Conservation (phyloP, 306 rosid species). For the Pyrus pyrifolia region DNA sequence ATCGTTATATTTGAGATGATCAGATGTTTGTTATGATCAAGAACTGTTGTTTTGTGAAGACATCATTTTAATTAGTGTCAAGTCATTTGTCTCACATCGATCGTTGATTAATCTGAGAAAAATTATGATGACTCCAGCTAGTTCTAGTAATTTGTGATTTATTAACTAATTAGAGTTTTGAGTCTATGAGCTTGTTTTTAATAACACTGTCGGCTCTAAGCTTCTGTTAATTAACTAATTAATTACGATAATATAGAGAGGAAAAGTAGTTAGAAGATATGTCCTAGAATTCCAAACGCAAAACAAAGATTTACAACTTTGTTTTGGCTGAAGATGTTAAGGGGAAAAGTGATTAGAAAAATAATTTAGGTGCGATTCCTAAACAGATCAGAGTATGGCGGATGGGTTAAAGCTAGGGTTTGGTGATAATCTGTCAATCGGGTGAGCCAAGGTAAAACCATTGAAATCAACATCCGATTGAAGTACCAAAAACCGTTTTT, state of each 20-base stretch:
- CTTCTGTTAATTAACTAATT: conserved; percentile 1
- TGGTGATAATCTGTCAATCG: neutral
- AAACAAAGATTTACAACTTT: neutral
- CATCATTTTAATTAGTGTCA: neutral
- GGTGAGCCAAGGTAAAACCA: neutral
- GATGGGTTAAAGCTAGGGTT: neutral
- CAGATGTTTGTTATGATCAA: neutral
- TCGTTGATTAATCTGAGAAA: neutral
- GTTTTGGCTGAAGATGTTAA: neutral
- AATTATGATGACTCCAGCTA: neutral
- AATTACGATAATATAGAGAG: conserved; percentile 9
- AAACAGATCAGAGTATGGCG: neutral
- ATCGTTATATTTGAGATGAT: neutral
- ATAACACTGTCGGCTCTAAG: neutral
- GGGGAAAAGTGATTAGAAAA: neutral
- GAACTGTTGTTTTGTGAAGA: neutral
- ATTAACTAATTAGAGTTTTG: neutral
- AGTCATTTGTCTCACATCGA: neutral
- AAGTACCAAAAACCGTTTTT: neutral
- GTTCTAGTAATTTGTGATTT: neutral
- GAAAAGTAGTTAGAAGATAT: neutral
- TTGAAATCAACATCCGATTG: neutral
- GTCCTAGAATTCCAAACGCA: neutral
- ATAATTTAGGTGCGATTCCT: neutral
- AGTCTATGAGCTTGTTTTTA: neutral